Evolutionary conservation across 225 moss, liverwort and hornwort genomes (phyloP).

Genomic region (Ulota crispa): DNA sequence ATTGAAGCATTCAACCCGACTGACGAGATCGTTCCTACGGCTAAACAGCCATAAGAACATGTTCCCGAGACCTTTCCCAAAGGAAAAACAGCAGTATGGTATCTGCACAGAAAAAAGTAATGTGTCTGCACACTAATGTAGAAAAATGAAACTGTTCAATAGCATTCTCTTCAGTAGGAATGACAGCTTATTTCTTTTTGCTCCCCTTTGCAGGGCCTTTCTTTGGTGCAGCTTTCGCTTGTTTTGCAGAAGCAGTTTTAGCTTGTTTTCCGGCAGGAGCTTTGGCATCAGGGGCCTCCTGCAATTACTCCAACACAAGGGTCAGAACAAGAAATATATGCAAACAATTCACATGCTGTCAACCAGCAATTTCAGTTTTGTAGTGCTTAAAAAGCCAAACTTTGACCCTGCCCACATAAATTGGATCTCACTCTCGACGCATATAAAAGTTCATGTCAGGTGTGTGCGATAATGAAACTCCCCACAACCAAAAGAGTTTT

Average conservation of each 20-base stretch:
- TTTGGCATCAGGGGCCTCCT: conserved; percentile 56
- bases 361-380: not conserved
- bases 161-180: not conserved
- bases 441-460: not conserved
- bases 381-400: not conserved
- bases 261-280: conserved; percentile 53
- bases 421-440: not conserved
- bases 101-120: not conserved
- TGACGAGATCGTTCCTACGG: not conserved
- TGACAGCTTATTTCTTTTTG: conserved; percentile 48
- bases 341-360: not conserved
- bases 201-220: conserved; percentile 49
- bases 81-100: not conserved
- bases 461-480: not conserved
- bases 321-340: not conserved
- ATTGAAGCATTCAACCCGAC: not conserved
- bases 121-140: not conserved
- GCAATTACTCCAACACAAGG: conserved; percentile 7
- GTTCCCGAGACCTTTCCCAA: not conserved
- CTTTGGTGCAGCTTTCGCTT: conserved; percentile 47
- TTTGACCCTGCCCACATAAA: not conserved
- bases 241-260: conserved; percentile 46
- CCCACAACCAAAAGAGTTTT: not conserved
- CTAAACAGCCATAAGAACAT: not conserved
- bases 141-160: not conserved